phyloP scores from a whole-genome alignment of 192 early-diverging fungal species.

The Backusella liffmaniae region DNA sequence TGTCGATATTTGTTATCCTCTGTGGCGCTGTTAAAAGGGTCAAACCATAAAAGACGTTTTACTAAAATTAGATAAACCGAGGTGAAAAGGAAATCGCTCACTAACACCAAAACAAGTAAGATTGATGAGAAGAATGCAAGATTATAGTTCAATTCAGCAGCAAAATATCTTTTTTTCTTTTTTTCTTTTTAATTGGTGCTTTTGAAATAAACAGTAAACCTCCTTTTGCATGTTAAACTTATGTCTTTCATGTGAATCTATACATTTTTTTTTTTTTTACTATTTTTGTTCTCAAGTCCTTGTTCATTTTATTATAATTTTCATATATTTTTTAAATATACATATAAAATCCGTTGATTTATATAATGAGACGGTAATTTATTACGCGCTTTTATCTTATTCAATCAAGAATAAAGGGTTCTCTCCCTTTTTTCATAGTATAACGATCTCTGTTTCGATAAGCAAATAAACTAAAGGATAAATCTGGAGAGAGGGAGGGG shows the following conservation, averaged over 20 bases:
- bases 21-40: neutral
- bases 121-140: neutral
- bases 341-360: no score
- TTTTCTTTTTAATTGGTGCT: neutral
- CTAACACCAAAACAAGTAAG: neutral
- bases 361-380: neutral
- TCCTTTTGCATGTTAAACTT: neutral
- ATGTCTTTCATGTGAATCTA: neutral
- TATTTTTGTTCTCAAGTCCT: neutral
- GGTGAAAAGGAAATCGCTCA: neutral
- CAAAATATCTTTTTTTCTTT: neutral
- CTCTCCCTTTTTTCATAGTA: neutral
- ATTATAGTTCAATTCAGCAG: neutral
- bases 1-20: neutral
- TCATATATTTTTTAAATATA: neutral
- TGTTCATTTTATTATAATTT: neutral
- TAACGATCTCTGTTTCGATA: neutral
- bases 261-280: neutral
- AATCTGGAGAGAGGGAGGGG: neutral
- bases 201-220: neutral
- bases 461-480: neutral
- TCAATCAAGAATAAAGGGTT: neutral
- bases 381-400: neutral
- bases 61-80: constrained; percentile 3
- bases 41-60: neutral